Evolutionary conservation across 148 eudicot genomes (phyloP).

Genomic region (Arctostaphylos glauca): DNA sequence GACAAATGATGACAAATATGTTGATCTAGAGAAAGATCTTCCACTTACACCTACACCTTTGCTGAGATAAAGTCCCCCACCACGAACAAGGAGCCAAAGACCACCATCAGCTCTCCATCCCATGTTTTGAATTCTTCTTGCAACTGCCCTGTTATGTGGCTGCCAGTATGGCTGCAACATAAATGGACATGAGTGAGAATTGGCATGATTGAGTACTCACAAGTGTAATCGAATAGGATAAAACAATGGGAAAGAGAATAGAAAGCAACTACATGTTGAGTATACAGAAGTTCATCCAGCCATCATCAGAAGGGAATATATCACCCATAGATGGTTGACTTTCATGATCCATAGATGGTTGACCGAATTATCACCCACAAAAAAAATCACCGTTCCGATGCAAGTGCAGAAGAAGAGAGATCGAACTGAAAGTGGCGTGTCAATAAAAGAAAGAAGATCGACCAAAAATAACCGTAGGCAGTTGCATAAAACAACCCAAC

Average conservation of each 20-base stretch:
- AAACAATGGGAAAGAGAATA: background rate
- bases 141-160: constrained; percentile 94
- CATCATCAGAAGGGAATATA: background rate
- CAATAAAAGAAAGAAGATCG: background rate
- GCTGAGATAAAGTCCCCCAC: constrained; percentile 98
- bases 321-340: background rate
- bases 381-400: background rate
- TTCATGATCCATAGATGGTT: too few species aligned
- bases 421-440: background rate
- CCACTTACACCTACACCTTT: constrained; percentile 90
- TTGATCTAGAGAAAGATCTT: background rate
- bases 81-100: constrained; percentile 97
- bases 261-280: background rate
- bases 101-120: constrained; percentile 99
- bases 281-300: background rate
- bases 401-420: background rate
- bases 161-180: constrained; percentile 86
- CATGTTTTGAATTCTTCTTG: constrained; percentile 95
- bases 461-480: background rate
- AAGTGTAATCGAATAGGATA: background rate
- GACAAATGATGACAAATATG: background rate
- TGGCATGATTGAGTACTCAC: background rate
- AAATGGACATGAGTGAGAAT: background rate
- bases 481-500: too few species aligned
- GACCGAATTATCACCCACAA: background rate